phyloP scores from a whole-genome alignment of 2,329 filamentous ascomycete genomes.

The Xylariomycetidae sp. region DNA sequence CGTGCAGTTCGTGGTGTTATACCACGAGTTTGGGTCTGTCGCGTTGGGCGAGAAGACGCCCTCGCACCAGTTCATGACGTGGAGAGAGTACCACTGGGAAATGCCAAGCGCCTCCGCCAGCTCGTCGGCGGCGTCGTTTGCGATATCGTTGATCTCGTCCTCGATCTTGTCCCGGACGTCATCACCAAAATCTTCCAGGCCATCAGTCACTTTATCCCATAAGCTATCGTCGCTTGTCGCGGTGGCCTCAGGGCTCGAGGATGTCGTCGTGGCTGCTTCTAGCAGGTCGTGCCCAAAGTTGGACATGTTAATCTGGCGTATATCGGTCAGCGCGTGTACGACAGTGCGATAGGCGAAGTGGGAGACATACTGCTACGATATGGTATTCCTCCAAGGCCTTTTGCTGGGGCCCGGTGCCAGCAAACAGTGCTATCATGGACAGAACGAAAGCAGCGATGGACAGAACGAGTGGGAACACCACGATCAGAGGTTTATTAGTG shows the following conservation, averaged over 20 bases:
- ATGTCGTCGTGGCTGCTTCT: conserved; percentile 13
- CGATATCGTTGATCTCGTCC: conserved; percentile 35
- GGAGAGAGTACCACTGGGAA: conserved; percentile 47
- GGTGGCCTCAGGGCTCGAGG: conserved; percentile 17
- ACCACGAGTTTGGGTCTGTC: conserved; percentile 30
- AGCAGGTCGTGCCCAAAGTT: conserved; percentile 34
- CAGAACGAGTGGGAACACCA: conserved; percentile 28
- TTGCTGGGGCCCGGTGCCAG: conserved; percentile 31
- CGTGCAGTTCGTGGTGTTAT: conserved; percentile 43
- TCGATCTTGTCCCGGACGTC: conserved; percentile 29
- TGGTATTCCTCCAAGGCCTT: conserved; percentile 34
- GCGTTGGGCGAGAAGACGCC: conserved; percentile 41
- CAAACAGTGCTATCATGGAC: conserved; percentile 31
- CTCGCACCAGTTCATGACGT: conserved; percentile 43
- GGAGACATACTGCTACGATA: conserved; percentile 31
- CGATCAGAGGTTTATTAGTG: too few relatives aligned
- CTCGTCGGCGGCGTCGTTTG: conserved; percentile 35
- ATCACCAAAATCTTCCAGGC: conserved; percentile 18
- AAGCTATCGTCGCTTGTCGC: conserved; percentile 16
- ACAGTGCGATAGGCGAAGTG: not conserved
- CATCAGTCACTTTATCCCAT: conserved; percentile 17
- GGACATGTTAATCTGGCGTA: conserved; percentile 35
- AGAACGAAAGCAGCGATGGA: conserved; percentile 32
- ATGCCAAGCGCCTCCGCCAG: conserved; percentile 40
- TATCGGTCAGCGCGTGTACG: conserved; percentile 3